A percentile compares a stretch with the other conserved stretches of the same genome.
Evolutionary conservation across 768 basidiomycete species (phyloP).

Genomic region (Chalciporus chontae): DNA sequence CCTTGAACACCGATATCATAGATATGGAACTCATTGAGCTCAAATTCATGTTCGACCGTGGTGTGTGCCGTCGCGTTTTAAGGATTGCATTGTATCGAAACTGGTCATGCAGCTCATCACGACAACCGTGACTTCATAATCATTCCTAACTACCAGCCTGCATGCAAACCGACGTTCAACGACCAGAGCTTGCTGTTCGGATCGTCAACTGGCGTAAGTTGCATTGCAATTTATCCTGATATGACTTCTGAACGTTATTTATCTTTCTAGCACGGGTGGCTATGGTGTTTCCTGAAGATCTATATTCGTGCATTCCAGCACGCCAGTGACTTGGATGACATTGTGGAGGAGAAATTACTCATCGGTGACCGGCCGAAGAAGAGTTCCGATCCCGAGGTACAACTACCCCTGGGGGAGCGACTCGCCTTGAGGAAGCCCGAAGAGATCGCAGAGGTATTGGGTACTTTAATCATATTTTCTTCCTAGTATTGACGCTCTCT

Average conservation of each 20-base stretch:
- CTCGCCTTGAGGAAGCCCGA: constrained; percentile 46
- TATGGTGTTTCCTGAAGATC: constrained; percentile 64
- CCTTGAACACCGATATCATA: constrained; percentile 63
- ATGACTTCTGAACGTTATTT: not conserved
- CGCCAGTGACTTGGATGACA: constrained; percentile 77
- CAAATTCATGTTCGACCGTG: constrained; percentile 76
- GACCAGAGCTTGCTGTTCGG: constrained; percentile 68
- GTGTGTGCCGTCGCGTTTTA: constrained; percentile 36
- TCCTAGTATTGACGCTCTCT: constrained; percentile 6
- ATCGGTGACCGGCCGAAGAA: constrained; percentile 79
- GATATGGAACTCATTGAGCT: constrained; percentile 83
- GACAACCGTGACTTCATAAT: constrained; percentile 88
- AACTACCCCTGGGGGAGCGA: constrained; percentile 55
- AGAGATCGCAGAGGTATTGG: constrained; percentile 52
- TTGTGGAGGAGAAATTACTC: constrained; percentile 75
- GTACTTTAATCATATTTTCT: constrained; percentile 1
- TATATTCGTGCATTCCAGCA: constrained; percentile 78
- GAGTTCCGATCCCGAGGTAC: constrained; percentile 45
- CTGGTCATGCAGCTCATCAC: constrained; percentile 52
- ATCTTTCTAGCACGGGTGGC: constrained; percentile 59
- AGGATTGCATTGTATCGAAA: constrained; percentile 4
- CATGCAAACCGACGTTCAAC: constrained; percentile 46
- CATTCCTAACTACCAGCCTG: constrained; percentile 75
- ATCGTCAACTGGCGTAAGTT: constrained; percentile 58
- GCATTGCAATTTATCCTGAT: not conserved